phyloP scores from a whole-genome alignment of 768 basidiomycete genomes.

The Lactifluus volemus region DNA sequence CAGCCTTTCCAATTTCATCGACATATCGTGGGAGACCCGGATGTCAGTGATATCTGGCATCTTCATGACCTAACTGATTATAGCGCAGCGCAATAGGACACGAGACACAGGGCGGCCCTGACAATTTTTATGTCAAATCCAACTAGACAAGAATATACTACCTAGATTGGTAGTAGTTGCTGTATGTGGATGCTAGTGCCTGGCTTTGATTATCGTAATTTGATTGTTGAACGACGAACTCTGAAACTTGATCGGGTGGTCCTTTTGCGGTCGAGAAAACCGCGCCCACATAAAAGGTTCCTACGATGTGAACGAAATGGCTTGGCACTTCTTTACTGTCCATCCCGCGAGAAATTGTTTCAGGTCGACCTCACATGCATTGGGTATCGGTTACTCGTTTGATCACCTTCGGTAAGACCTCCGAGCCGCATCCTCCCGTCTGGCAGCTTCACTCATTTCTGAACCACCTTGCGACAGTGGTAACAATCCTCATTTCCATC shows the following conservation, averaged over 20 bases:
- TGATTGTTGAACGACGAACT: neutral
- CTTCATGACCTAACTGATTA: neutral
- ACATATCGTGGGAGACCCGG: too few species aligned
- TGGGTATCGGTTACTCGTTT: neutral
- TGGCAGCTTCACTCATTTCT: neutral
- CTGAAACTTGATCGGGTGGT: neutral
- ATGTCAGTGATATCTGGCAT: neutral
- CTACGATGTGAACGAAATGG: neutral
- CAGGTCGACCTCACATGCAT: neutral
- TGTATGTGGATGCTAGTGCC: neutral
- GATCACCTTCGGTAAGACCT: neutral
- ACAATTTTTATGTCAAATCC: too few species aligned
- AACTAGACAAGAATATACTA: neutral
- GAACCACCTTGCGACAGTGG: neutral
- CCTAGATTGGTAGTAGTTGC: neutral
- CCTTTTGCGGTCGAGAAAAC: neutral
- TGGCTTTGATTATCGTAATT: neutral
- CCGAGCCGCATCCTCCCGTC: neutral
- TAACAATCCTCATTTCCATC: slow-evolving; percentile 22
- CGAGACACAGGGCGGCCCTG: neutral
- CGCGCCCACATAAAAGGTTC: neutral
- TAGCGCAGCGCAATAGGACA: neutral
- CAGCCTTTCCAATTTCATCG: too few species aligned
- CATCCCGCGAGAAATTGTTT: neutral
- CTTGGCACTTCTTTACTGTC: neutral